A percentile compares a stretch with the other conserved stretches of the same genome.
Conservation (phyloP, 805 yeast species). For the Starmerella powellii region DNA sequence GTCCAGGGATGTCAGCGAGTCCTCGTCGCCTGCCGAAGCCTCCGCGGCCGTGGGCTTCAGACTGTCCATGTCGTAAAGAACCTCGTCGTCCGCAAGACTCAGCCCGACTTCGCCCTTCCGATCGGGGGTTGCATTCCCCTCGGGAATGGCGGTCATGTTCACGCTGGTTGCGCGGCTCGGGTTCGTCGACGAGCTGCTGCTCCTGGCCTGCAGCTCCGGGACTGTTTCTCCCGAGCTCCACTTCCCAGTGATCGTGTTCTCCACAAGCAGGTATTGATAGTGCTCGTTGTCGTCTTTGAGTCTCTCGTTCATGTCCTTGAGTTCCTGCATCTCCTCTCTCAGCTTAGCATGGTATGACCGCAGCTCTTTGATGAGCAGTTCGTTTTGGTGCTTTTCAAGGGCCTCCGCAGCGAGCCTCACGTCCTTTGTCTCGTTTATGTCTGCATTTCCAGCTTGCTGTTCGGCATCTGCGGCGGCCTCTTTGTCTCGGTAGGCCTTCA, state of each 20-base stretch:
- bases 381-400: slow-evolving; percentile 24
- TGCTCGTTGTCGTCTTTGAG: slow-evolving; percentile 29
- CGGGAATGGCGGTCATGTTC: too few species aligned
- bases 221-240: too few species aligned
- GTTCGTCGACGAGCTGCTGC: too few species aligned
- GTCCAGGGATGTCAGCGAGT: neutral
- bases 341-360: slow-evolving; percentile 22
- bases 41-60: neutral
- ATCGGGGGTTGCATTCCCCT: too few species aligned
- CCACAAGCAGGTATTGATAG: slow-evolving; percentile 28
- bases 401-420: slow-evolving; percentile 19
- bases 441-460: neutral
- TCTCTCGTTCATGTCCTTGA: slow-evolving; percentile 47
- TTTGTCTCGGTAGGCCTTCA: neutral
- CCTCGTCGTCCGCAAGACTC: slow-evolving; percentile 12
- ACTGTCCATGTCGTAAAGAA: slow-evolving; percentile 1
- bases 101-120: neutral
- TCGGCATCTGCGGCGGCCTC: slow-evolving; percentile 4
- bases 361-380: slow-evolving; percentile 26
- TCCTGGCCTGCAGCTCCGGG: too few species aligned
- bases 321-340: slow-evolving; percentile 36
- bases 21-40: neutral
- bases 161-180: too few species aligned
- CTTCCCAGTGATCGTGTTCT: slow-evolving; percentile 25
- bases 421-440: neutral